phyloP scores from a whole-genome alignment of 2,329 filamentous ascomycete genomes.

The Fusarium sarcochroum region DNA sequence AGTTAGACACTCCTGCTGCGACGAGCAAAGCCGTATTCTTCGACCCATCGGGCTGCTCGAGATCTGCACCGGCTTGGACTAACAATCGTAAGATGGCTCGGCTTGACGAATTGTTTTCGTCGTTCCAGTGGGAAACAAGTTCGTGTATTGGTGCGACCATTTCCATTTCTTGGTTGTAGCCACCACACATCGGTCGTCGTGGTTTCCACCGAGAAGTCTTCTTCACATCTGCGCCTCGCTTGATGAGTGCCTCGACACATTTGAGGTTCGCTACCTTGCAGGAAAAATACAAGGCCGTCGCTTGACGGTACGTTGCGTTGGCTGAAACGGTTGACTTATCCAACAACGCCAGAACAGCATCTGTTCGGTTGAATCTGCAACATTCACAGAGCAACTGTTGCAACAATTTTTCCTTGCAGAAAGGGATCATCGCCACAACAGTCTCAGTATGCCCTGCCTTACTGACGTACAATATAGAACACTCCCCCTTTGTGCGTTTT shows the following conservation, averaged over 20 bases:
- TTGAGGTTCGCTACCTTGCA: constrained; percentile 17
- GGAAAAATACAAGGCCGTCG: constrained; percentile 32
- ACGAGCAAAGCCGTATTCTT: constrained; percentile 17
- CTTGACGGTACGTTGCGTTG: constrained; percentile 21
- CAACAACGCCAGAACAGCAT: constrained; percentile 30
- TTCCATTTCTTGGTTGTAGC: too few relatives aligned
- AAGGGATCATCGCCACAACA: constrained; percentile 32
- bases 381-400: constrained; percentile 40
- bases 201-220: constrained; percentile 15
- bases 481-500: constrained; percentile 18
- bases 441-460: constrained; percentile 34
- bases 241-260: constrained; percentile 32
- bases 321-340: constrained; percentile 29
- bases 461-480: constrained; percentile 35
- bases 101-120: constrained; percentile 18
- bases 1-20: neutral
- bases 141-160: constrained; percentile 19
- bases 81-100: constrained; percentile 21
- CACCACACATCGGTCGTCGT: neutral
- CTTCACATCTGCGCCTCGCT: constrained; percentile 29
- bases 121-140: constrained; percentile 17
- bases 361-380: constrained; percentile 21
- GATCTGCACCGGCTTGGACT: constrained; percentile 26
- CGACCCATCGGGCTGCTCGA: constrained; percentile 16
- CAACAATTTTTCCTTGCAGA: constrained; percentile 28